These are phyloP conservation scores for Lactifluus echinatus DNA, from an alignment of 768 basidiomycete genomes.

Conservation along the genomic window DNA sequence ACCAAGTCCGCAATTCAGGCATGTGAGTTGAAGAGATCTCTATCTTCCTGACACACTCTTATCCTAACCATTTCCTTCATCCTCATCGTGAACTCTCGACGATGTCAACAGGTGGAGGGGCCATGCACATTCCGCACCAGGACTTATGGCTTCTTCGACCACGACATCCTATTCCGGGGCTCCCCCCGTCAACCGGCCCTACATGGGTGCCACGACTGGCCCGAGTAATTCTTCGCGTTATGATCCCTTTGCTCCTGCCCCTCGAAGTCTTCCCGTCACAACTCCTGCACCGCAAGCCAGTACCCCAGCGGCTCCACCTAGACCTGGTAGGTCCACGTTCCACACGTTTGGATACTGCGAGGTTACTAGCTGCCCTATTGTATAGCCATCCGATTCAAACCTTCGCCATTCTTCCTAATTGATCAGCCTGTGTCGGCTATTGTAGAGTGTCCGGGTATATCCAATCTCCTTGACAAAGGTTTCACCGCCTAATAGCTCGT, in stretches of 20 bases:
- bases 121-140: constrained; percentile 5
- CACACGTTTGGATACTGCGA: background rate
- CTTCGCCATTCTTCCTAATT: constrained; percentile 67
- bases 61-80: background rate
- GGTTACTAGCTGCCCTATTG: constrained; percentile 14
- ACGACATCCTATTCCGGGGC: constrained; percentile 2
- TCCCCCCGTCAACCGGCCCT: constrained; percentile 4
- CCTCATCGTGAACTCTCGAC: background rate
- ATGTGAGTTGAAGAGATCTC: constrained; percentile 42
- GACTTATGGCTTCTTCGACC: background rate
- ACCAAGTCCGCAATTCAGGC: constrained; percentile 57
- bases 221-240: constrained; percentile 40
- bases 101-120: constrained; percentile 9
- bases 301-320: background rate
- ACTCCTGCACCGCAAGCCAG: background rate
- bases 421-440: constrained; percentile 58
- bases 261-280: constrained; percentile 12
- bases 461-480: background rate
- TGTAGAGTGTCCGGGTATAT: constrained; percentile 70
- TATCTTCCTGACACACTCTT: background rate
- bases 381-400: constrained; percentile 65
- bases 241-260: constrained; percentile 27
- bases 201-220: constrained; percentile 23
- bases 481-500: constrained; percentile 3
- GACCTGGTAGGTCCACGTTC: background rate